A percentile compares a stretch with the other conserved stretches of the same genome.
phyloP scores from a whole-genome alignment of 805 yeast genomes.

The Ogataea polymorpha region DNA sequence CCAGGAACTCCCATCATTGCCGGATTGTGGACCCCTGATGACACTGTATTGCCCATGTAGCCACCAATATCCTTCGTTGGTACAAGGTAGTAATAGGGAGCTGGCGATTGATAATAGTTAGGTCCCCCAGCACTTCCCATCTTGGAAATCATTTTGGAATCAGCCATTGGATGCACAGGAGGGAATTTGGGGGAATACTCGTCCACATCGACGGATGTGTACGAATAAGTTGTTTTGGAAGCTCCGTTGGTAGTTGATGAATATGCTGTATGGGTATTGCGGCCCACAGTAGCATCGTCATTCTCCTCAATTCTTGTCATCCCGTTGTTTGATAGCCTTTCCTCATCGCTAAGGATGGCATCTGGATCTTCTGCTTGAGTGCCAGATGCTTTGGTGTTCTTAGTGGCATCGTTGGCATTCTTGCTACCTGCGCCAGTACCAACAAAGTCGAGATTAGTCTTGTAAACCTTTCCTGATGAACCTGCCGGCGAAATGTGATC shows the following conservation, averaged over 20 bases:
- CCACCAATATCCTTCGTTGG: conserved; percentile 28
- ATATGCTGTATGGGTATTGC: conserved; percentile 25
- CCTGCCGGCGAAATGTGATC: conserved; percentile 16
- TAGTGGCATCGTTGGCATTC: background rate
- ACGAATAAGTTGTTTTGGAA: conserved; percentile 30
- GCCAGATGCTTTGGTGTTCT: too few relatives aligned
- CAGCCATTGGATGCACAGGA: conserved; percentile 8
- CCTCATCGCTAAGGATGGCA: conserved; percentile 17
- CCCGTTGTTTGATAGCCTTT: conserved; percentile 6
- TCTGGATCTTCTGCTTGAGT: conserved; percentile 11
- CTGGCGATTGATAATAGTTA: conserved; percentile 20
- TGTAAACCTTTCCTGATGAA: conserved; percentile 13
- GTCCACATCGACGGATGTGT: conserved; percentile 27
- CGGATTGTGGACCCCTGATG: conserved; percentile 14
- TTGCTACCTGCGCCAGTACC: conserved; percentile 5
- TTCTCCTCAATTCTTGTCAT: conserved; percentile 16
- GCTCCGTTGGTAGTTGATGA: conserved; percentile 26
- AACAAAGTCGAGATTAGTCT: conserved; percentile 17
- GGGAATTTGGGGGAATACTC: conserved; percentile 20
- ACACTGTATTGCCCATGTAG: conserved; percentile 14
- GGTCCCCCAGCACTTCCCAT: conserved; percentile 15
- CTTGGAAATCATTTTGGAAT: conserved; percentile 9
- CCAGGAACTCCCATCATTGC: conserved; percentile 15
- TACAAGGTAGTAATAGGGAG: conserved; percentile 29
- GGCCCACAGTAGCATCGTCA: conserved; percentile 22